Evolutionary conservation across 192 early-diverging fungal genomes (phyloP).

Genomic region (Jimgerdemannia flammicorona): DNA sequence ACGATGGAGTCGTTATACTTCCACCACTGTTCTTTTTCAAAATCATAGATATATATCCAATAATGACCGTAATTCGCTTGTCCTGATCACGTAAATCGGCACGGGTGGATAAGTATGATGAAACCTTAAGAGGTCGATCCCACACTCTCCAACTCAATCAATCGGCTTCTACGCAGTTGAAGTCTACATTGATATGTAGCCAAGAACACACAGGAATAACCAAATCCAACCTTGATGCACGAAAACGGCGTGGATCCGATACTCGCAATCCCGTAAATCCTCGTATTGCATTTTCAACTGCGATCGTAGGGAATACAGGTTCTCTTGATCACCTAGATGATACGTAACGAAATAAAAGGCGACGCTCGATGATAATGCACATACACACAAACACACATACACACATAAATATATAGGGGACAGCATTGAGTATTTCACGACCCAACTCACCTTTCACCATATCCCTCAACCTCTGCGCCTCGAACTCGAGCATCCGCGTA

Average conservation of each 20-base stretch:
- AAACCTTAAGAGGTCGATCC: background rate
- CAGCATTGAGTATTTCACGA: conserved; percentile 5
- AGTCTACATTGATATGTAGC: background rate
- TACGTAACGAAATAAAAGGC: no score
- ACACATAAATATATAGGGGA: background rate
- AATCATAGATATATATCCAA: conserved; percentile 73
- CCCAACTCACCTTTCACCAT: background rate
- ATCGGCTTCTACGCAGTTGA: no score
- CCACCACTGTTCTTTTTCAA: conserved; percentile 53
- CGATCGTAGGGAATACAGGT: conserved; percentile 11
- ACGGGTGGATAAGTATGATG: background rate
- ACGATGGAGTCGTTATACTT: conserved; percentile 76
- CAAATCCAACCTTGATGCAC: conserved; percentile 56
- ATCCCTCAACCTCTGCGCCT: conserved; percentile 8
- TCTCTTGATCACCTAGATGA: conserved; percentile 8
- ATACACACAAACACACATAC: background rate
- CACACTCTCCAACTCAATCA: no score
- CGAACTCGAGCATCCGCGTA: conserved; percentile 10
- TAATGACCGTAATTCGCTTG: conserved; percentile 71
- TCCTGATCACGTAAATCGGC: conserved; percentile 16
- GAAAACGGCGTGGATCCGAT: conserved; percentile 74
- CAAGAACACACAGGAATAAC: background rate
- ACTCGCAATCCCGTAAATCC: conserved; percentile 37
- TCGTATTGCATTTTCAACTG: conserved; percentile 30
- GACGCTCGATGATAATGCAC: no score